Percentiles rank a stretch among this genome's conserved stretches.
These are phyloP conservation scores for Kuraishia floccosa DNA, from an alignment of 805 yeast species.

Conservation along the genomic window DNA sequence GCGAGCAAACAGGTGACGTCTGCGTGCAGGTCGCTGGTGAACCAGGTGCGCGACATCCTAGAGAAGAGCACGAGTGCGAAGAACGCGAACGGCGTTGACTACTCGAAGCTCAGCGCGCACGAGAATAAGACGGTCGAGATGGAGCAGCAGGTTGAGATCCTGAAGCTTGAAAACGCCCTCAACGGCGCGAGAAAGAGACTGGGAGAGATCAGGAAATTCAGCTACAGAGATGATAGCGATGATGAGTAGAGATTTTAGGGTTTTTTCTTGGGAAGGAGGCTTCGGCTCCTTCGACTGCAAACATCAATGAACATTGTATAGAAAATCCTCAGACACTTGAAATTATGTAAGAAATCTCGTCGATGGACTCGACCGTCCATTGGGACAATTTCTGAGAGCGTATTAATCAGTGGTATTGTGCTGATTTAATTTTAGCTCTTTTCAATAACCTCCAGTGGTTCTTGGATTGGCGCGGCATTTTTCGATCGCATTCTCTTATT, in stretches of 20 bases:
- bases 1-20: slow-evolving; percentile 58
- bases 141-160: slow-evolving; percentile 89
- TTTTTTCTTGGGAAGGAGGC: too few relatives aligned
- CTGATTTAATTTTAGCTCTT: too few relatives aligned
- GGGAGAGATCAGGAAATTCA: slow-evolving; percentile 74
- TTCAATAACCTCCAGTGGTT: too few relatives aligned
- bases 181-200: slow-evolving; percentile 64
- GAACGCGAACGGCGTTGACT: slow-evolving; percentile 41
- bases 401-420: too few relatives aligned
- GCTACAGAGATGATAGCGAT: slow-evolving; percentile 58
- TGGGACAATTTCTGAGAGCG: neutral
- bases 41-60: slow-evolving; percentile 54
- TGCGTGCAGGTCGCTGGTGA: slow-evolving; percentile 69
- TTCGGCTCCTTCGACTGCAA: too few relatives aligned
- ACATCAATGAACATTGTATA: too few relatives aligned
- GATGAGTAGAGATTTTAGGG: too few relatives aligned
- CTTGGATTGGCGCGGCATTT: too few relatives aligned
- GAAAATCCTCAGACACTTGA: too few relatives aligned
- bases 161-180: slow-evolving; percentile 70
- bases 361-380: neutral
- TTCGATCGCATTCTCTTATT: slow-evolving; percentile 14
- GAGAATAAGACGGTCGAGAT: slow-evolving; percentile 80
- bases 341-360: neutral
- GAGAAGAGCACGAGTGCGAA: slow-evolving; percentile 17
- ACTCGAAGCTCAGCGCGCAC: slow-evolving; percentile 55